phyloP scores from a whole-genome alignment of 306 rosid species.

The Acacia acuminata region DNA sequence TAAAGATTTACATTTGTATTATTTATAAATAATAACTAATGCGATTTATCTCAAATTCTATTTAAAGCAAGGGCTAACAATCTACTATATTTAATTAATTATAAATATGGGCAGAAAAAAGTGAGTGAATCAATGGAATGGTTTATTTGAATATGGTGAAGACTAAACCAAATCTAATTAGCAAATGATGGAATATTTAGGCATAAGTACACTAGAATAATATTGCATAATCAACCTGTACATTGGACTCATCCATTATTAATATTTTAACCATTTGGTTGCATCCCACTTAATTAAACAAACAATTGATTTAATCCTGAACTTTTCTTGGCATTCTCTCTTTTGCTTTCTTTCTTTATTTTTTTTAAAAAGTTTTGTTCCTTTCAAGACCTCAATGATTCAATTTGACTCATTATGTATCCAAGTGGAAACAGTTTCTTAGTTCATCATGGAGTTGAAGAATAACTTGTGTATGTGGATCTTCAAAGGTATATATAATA shows the following conservation, averaged over 20 bases:
- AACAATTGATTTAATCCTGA: not conserved
- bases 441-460: not conserved
- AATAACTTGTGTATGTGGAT: not conserved
- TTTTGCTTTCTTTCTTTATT: not conserved
- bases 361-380: not conserved
- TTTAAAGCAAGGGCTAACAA: not conserved
- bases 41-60: not conserved
- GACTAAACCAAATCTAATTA: not conserved
- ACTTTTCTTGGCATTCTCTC: not conserved
- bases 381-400: not conserved
- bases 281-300: not conserved
- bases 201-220: not conserved
- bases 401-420: not conserved
- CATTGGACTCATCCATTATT: not conserved
- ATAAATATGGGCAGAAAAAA: not conserved
- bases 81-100: not conserved
- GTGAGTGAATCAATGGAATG: not conserved
- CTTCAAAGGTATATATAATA: not conserved
- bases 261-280: not conserved
- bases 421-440: not conserved
- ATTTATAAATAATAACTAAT: too few species aligned
- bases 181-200: not conserved
- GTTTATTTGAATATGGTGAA: not conserved
- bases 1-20: too few species aligned
- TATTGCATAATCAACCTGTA: not conserved